These are phyloP conservation scores for Ilyonectria destructans DNA, from an alignment of 2,329 filamentous ascomycete genomes.

Conservation along the genomic window DNA sequence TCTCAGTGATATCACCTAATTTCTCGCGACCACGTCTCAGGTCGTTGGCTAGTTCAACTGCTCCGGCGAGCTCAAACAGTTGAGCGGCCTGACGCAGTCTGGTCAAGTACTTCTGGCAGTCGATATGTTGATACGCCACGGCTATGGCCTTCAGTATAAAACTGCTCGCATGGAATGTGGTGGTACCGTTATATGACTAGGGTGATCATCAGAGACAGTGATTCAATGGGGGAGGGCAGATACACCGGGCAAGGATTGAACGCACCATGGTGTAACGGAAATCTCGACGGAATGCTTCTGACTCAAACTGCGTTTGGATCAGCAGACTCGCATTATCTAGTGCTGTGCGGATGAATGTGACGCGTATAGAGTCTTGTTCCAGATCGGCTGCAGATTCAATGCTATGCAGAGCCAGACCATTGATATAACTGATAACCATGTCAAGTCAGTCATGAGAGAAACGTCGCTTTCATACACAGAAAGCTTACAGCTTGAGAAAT, in stretches of 20 bases:
- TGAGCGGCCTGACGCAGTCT: not conserved
- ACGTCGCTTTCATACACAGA: too few species aligned
- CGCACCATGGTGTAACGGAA: slow-evolving; percentile 1
- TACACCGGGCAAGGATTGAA: too few species aligned
- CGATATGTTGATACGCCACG: not conserved
- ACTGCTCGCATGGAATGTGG: not conserved
- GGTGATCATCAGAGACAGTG: not conserved
- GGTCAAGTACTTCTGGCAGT: not conserved
- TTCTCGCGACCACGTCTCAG: not conserved
- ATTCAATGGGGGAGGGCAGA: too few species aligned
- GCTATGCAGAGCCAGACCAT: slow-evolving; percentile 3
- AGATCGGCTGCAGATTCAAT: not conserved
- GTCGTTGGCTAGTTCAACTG: not conserved
- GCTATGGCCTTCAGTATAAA: slow-evolving; percentile 1
- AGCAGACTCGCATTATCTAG: slow-evolving; percentile 4
- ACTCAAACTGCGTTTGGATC: not conserved
- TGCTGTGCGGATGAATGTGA: not conserved
- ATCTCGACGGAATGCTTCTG: not conserved
- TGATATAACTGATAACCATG: not conserved
- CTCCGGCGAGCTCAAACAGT: slow-evolving; percentile 4
- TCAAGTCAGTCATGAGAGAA: too few species aligned
- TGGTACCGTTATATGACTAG: slow-evolving; percentile 2
- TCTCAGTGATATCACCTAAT: not conserved
- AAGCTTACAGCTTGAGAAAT: not conserved
- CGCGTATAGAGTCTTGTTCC: not conserved